These are phyloP conservation scores for Lyophyllum semitale DNA, from an alignment of 768 basidiomycete genomes.

Conservation along the genomic window DNA sequence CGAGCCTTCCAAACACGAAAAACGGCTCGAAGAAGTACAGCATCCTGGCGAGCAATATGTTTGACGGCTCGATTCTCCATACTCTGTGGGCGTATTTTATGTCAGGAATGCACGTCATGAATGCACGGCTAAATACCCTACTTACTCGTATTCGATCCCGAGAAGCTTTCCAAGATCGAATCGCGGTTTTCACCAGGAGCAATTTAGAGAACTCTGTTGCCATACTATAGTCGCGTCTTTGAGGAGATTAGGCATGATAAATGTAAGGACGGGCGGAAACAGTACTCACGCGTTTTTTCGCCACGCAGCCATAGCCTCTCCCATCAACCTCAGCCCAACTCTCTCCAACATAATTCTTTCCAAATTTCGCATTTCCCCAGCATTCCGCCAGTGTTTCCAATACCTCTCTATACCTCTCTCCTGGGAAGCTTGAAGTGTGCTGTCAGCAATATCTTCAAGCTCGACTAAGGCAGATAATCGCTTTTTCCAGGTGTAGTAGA, in stretches of 20 bases:
- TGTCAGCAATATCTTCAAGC: conserved; percentile 53
- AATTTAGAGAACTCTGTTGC: conserved; percentile 46
- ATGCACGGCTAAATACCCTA: conserved; percentile 7
- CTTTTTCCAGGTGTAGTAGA: conserved; percentile 56
- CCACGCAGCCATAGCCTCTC: conserved; percentile 56
- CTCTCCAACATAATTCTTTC: conserved; percentile 47
- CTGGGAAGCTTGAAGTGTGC: conserved; percentile 39
- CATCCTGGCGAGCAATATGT: conserved; percentile 57
- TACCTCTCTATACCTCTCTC: conserved; percentile 36
- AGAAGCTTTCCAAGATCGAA: conserved; percentile 59
- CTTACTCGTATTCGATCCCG: conserved; percentile 52
- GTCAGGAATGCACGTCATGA: not conserved
- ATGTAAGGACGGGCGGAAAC: not conserved
- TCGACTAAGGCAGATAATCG: conserved; percentile 40
- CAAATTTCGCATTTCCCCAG: conserved; percentile 41
- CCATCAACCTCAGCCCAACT: conserved; percentile 50
- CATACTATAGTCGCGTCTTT: conserved; percentile 45
- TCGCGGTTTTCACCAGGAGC: conserved; percentile 42
- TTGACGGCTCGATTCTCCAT: conserved; percentile 59
- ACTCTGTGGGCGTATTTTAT: conserved; percentile 40
- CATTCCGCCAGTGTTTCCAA: conserved; percentile 63
- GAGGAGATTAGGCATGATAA: not conserved
- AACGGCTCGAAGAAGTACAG: conserved; percentile 57
- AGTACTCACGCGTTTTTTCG: conserved; percentile 22
- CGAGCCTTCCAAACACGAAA: conserved; percentile 69